phyloP scores from a whole-genome alignment of 2,329 filamentous ascomycete species.

The Sphaerulina populicola region DNA sequence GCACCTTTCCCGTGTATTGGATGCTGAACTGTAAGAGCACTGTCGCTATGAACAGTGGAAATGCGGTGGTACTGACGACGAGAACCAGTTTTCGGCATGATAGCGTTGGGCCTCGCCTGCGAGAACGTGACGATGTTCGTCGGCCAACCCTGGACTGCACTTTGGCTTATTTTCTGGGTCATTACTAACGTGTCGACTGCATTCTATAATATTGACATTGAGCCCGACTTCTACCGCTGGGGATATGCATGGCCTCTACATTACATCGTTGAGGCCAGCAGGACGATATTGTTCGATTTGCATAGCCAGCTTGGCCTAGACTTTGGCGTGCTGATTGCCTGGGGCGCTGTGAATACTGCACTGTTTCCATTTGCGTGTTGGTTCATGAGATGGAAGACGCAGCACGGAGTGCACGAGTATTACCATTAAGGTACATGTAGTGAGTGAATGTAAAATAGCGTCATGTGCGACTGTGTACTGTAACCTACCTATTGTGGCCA shows the following conservation, averaged over 20 bases:
- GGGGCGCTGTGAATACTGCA: constrained; percentile 46
- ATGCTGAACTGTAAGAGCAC: constrained; percentile 39
- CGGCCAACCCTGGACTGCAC: constrained; percentile 52
- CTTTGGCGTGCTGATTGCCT: constrained; percentile 53
- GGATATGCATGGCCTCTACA: constrained; percentile 58
- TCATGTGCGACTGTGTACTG: background rate
- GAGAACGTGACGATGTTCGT: constrained; percentile 59
- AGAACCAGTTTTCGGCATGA: constrained; percentile 47
- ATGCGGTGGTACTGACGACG: too few relatives aligned
- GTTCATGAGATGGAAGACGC: constrained; percentile 37
- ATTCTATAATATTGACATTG: constrained; percentile 53
- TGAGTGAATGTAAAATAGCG: background rate
- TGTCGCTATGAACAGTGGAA: too few relatives aligned
- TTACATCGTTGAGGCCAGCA: constrained; percentile 51
- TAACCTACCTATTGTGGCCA: background rate
- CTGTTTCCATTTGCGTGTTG: constrained; percentile 47
- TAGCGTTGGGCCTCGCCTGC: constrained; percentile 53
- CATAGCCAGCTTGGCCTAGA: constrained; percentile 52
- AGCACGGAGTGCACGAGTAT: constrained; percentile 30
- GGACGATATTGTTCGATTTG: constrained; percentile 54
- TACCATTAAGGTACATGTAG: constrained; percentile 15
- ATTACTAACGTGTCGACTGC: constrained; percentile 55
- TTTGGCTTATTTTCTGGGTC: constrained; percentile 61
- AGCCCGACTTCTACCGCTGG: constrained; percentile 53
- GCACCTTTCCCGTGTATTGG: constrained; percentile 51